A percentile compares a stretch with the other conserved stretches of the same genome.
phyloP scores from a whole-genome alignment of 352 stramenopile species.

The Phytopythium oedochilum region DNA sequence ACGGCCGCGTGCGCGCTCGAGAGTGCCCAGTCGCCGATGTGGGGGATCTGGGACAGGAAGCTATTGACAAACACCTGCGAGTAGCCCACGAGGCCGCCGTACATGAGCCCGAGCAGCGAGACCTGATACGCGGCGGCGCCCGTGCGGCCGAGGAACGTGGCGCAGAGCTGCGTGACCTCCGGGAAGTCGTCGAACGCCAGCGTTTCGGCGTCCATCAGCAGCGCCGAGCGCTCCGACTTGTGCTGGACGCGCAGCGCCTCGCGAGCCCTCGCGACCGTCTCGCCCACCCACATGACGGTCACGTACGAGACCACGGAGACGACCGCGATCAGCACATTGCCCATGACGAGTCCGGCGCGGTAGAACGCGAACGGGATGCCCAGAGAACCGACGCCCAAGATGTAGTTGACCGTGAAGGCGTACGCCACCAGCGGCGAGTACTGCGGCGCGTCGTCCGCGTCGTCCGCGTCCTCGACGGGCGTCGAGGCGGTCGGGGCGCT shows the following conservation, averaged over 20 bases:
- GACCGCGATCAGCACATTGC: conserved; percentile 67
- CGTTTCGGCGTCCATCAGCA: not conserved
- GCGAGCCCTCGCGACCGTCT: conserved; percentile 57
- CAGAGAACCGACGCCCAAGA: conserved; percentile 88
- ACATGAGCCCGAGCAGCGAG: conserved; percentile 86
- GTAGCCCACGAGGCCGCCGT: conserved; percentile 85
- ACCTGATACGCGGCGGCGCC: conserved; percentile 80
- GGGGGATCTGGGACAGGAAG: conserved; percentile 66
- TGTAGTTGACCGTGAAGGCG: conserved; percentile 92
- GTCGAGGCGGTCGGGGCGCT: conserved; percentile 1
- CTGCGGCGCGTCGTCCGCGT: conserved; percentile 8
- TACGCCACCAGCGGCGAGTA: conserved; percentile 83
- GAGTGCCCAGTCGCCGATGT: conserved; percentile 43
- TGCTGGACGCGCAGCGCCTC: conserved; percentile 18
- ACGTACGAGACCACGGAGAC: conserved; percentile 82
- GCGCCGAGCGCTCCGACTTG: conserved; percentile 11
- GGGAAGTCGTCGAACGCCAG: conserved; percentile 56
- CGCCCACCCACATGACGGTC: conserved; percentile 89
- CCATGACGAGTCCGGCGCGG: conserved; percentile 68
- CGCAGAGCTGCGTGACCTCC: conserved; percentile 76
- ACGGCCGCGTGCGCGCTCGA: conserved; percentile 50
- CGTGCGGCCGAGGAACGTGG: conserved; percentile 57
- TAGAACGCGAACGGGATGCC: conserved; percentile 88
- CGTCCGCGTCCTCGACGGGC: not conserved
- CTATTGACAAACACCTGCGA: conserved; percentile 90